Percentiles rank a stretch among this genome's conserved stretches.
These are phyloP conservation scores for Chiua sp. DNA, from an alignment of 1,284 basidiomycete genomes.

Conservation along the genomic window DNA sequence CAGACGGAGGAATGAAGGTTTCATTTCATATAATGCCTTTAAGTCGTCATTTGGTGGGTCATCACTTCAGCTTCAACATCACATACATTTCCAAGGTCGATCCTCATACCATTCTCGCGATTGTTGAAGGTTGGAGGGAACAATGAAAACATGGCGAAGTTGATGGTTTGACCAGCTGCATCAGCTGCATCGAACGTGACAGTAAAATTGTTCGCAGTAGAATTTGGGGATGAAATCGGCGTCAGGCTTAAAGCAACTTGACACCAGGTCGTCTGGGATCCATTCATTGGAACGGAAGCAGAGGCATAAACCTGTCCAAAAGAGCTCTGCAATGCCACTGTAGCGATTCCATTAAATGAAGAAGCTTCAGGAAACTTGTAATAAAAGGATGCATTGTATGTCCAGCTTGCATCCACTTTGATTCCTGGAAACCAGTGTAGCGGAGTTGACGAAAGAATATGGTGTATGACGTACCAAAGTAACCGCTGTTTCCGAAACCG, in stretches of 20 bases:
- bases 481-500: constrained; percentile 67
- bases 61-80: neutral
- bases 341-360: constrained; percentile 48
- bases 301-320: constrained; percentile 51
- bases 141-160: constrained; percentile 67
- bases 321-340: constrained; percentile 51
- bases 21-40: constrained; percentile 56
- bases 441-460: neutral
- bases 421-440: constrained; percentile 49
- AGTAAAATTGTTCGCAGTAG: constrained; percentile 54
- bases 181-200: constrained; percentile 55
- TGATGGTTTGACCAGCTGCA: constrained; percentile 53
- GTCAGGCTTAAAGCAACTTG: constrained; percentile 52
- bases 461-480: constrained; percentile 48
- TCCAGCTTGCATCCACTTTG: constrained; percentile 56
- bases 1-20: constrained; percentile 70
- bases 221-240: constrained; percentile 43
- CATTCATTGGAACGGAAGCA: constrained; percentile 44
- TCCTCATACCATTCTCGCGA: constrained; percentile 63
- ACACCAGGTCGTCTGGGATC: constrained; percentile 54
- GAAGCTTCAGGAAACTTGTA: constrained; percentile 58
- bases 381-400: constrained; percentile 68
- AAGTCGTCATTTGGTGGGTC: neutral
- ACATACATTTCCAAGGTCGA: constrained; percentile 62
- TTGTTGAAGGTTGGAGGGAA: constrained; percentile 74